Base-by-base conservation (phyloP, 345 rosid genomes). In the Citrus sp. region DNA sequence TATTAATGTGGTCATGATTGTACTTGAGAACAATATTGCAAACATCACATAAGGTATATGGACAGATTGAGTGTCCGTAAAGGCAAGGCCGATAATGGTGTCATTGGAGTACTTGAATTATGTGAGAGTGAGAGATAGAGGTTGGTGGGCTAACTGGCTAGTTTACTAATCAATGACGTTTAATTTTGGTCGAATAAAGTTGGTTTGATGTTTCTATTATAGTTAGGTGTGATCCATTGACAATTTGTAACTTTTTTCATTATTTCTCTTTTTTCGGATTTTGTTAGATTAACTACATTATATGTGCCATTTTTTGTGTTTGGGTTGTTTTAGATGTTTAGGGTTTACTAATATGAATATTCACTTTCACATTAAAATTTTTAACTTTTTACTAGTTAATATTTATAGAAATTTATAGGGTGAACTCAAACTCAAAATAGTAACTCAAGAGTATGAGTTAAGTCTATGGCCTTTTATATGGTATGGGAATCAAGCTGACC, bases 91-190 rank as follows among this genome's bases (percentile, higher is more conserved):
- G 18, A 54, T 54, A 54, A 54, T 54, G 58, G 0, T 54, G 58
- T 18, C 58, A 18, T 54, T 54, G 21, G 58, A 18, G 58, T 16
- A 54, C 58, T 54, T 54, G 28, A 67, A 30, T 60, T 40, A 68
- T 6, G 25, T 9, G 18, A 38, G 30, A 46, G 8, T 2, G 28
- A 70, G 8, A 38, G 7, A 25, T 14, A 35, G 28, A 12, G 76
- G 70, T 80, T 82, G 88, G 82, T 83, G 72, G 75, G 73, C 83
- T 69, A 83, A 78, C 61, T 60, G 21, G 62, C 22, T 54, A 46
- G 16, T 34, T 70, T 59, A 28, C 74, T 30, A 21, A 62, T 51
- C 10, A 65, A 60, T n/a, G 32, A 38, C 21, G 56, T 74, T 0
- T 34, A 61, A 55, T 66, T 5, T 71, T 61, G 84, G 66, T 73